phyloP scores from a whole-genome alignment of 306 rosid genomes.

The Myrica gale region DNA sequence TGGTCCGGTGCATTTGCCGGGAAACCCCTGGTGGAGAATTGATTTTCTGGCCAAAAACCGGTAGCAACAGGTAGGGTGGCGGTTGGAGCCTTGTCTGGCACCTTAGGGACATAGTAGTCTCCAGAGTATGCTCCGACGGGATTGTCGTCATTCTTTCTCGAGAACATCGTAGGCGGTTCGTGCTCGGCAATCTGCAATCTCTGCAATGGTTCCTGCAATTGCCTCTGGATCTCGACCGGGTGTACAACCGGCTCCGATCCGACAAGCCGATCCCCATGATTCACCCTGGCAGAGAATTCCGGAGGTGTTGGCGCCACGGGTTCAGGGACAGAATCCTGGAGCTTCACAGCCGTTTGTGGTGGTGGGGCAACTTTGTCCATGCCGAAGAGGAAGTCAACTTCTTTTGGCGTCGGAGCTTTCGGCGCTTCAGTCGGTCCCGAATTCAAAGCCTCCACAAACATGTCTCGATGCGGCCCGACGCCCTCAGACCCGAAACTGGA shows the following conservation, averaged over 20 bases:
- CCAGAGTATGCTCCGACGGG: constrained; percentile 48
- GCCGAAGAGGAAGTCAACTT: constrained; percentile 65
- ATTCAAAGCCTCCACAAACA: constrained; percentile 53
- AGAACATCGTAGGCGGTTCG: constrained; percentile 48
- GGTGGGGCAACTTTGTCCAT: constrained; percentile 49
- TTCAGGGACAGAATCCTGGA: constrained; percentile 50
- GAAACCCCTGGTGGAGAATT: constrained; percentile 44
- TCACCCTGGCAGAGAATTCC: constrained; percentile 37
- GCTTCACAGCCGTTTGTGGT: constrained; percentile 26
- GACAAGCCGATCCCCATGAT: constrained; percentile 37
- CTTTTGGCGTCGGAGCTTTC: constrained; percentile 39
- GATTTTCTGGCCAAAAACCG: constrained; percentile 68
- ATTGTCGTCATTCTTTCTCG: constrained; percentile 59
- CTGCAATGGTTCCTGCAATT: constrained; percentile 54
- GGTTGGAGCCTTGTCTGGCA: constrained; percentile 46
- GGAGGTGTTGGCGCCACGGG: constrained; percentile 37
- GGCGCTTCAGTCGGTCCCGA: constrained; percentile 43
- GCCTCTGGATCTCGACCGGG: constrained; percentile 64
- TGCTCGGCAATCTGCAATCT: constrained; percentile 57
- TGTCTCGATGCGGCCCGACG: constrained; percentile 45
- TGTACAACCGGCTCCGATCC: constrained; percentile 45
- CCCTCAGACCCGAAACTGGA: constrained; percentile 43
- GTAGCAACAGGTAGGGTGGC: constrained; percentile 17
- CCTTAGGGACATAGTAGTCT: constrained; percentile 56
- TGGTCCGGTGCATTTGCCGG: constrained; percentile 44